Base-by-base conservation (phyloP, 257 asterid genomes). In the Knoxia roxburghii region DNA sequence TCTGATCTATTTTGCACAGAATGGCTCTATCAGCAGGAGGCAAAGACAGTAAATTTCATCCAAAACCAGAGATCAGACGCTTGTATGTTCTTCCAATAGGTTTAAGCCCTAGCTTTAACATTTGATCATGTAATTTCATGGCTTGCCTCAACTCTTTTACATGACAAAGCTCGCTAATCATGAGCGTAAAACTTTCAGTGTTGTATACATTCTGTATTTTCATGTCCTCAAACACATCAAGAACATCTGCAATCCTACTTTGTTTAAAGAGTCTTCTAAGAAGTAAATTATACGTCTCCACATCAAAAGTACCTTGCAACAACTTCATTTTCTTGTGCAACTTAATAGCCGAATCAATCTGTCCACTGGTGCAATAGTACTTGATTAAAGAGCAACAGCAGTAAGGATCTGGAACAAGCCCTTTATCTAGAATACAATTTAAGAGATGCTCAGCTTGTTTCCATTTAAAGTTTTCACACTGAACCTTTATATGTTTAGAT, bases 91-190 rank as follows among this genome's bases (percentile, higher is more conserved):
- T 84, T 55, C 26, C 50, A 62, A 82, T 82, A 6, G 97, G 97
- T 70, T 85, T 88, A 45, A 83, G 86, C 72, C 90, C 95, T 76
- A 83, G 40, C 61, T 75, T 80, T 75, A 88, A 33, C 97, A 91
- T 91, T 27, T 82, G 87, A 64, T 88, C 96, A 7, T 91, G 97
- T 26, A 84, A 69, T 70, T 74, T 84, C 96, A 88, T 91, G 61
- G 96, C 97, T 72, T 65, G 78, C 74, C 91, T 83, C 69, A 82
- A 46, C 56, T 88, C 88, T 56, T 84, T 81, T 32, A 57, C 88
- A 20, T 20, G 55, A 62, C 96, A 86, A 13, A 88, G 85, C 72
- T 87, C 86, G 45, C 78, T 68, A 32, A 91, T 81, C 88, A 85
- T 76, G 30, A 79, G n/a, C 50, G 74, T 70, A 76, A 83, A 86